A percentile compares a stretch with the other conserved stretches of the same genome.
Evolutionary conservation across 1,284 basidiomycete species (phyloP).

Genomic region (Rhizopogon parksii): DNA sequence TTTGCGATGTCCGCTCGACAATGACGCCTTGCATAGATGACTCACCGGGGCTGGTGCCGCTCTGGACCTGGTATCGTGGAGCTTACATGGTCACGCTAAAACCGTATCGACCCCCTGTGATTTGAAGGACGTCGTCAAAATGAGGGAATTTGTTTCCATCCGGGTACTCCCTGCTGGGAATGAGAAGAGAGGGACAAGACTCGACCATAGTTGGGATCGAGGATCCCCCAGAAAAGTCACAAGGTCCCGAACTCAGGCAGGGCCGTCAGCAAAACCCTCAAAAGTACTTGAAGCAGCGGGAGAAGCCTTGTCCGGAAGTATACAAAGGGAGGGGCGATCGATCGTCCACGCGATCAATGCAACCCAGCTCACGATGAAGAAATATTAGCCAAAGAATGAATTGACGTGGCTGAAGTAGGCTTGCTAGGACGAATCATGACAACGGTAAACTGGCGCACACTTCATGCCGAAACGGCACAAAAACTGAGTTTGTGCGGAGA

Average conservation of each 20-base stretch:
- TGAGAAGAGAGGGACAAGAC: background rate
- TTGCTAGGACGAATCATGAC: background rate
- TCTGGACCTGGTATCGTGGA: background rate
- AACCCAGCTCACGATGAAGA: no score
- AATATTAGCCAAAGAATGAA: background rate
- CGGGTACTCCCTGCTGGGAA: background rate
- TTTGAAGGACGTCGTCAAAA: background rate
- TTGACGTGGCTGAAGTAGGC: background rate
- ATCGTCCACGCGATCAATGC: no score
- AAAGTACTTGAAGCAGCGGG: no score
- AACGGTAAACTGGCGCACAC: background rate
- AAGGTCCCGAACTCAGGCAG: background rate
- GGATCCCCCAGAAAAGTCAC: background rate
- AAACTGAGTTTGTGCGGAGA: conserved; percentile 26
- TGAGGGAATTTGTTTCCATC: background rate
- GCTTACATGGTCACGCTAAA: background rate
- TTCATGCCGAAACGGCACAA: conserved; percentile 18
- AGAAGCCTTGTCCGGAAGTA: no score
- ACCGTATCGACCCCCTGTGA: background rate
- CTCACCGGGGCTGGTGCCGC: background rate
- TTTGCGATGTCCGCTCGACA: background rate
- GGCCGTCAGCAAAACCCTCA: no score
- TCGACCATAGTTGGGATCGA: background rate
- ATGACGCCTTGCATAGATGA: background rate
- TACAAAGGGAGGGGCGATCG: no score